A percentile compares a stretch with the other conserved stretches of the same genome.
These are phyloP conservation scores for Ceratorhiza oryzae-sativae DNA, from an alignment of 1,284 basidiomycete species.

Conservation along the genomic window DNA sequence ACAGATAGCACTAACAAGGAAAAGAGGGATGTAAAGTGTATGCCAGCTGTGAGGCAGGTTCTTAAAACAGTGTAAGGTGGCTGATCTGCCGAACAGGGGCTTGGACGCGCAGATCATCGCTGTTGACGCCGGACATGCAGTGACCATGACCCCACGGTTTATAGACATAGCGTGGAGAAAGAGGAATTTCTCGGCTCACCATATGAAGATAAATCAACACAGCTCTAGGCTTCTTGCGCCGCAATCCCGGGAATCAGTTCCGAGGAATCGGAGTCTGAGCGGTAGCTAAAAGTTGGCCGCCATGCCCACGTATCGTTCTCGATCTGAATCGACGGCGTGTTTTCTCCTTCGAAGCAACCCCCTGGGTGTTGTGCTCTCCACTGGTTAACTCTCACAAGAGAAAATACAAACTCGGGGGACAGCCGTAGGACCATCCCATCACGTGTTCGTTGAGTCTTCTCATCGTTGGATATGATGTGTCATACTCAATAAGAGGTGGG, in stretches of 20 bases:
- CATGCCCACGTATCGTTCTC: not conserved
- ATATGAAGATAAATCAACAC: constrained; percentile 20
- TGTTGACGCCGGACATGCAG: constrained; percentile 3
- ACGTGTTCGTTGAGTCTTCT: not conserved
- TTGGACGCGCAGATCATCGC: constrained; percentile 9
- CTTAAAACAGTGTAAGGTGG: not conserved
- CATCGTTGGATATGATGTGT: not conserved
- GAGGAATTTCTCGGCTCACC: not conserved
- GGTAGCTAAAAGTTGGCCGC: not conserved
- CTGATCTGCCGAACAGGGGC: not conserved
- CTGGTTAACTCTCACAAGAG: not conserved
- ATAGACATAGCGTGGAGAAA: not conserved
- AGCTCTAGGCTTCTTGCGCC: constrained; percentile 15
- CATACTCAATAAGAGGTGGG: constrained; percentile 3
- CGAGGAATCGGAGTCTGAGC: not conserved
- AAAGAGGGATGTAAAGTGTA: not conserved
- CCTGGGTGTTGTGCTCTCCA: not conserved
- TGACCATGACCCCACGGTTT: not conserved
- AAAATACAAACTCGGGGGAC: not conserved
- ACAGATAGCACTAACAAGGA: not conserved
- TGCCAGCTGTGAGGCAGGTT: not conserved
- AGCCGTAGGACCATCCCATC: not conserved
- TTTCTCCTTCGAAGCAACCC: not conserved
- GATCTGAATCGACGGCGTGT: not conserved
- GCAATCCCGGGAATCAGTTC: not conserved